Percentiles rank a stretch among this genome's conserved stretches.
phyloP scores from a whole-genome alignment of 2,329 filamentous ascomycete species.

The Apiospora rasikravindrae region DNA sequence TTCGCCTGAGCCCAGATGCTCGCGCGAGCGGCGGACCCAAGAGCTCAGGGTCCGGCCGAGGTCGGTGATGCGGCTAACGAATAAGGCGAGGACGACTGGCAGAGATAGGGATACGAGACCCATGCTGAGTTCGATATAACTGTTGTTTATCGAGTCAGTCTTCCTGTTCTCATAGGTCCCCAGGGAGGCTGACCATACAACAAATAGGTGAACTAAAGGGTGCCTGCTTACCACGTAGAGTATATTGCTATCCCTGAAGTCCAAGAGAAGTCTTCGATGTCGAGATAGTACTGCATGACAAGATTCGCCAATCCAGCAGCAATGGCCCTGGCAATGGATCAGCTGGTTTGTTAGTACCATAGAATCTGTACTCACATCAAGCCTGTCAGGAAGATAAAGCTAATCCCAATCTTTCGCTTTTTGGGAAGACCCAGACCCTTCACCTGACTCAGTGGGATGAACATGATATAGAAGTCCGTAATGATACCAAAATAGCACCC shows the following conservation, averaged over 20 bases:
- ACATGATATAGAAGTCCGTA: not conserved
- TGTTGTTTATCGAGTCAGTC: not conserved
- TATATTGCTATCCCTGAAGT: not conserved
- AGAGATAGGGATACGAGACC: constrained; percentile 8
- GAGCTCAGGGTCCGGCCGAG: constrained; percentile 18
- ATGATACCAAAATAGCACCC: not conserved
- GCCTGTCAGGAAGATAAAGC: not conserved
- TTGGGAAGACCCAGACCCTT: not conserved
- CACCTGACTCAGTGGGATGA: not conserved
- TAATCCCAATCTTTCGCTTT: not conserved
- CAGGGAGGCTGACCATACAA: no score
- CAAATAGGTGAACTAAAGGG: no score
- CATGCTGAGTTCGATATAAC: not conserved
- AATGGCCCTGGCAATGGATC: not conserved
- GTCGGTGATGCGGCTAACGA: constrained; percentile 22
- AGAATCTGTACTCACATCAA: not conserved
- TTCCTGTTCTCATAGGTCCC: not conserved
- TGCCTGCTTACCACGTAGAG: not conserved
- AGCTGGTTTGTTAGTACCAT: not conserved
- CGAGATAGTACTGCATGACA: not conserved
- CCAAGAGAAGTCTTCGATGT: not conserved
- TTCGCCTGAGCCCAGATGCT: not conserved
- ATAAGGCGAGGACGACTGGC: constrained; percentile 22
- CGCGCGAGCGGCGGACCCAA: constrained; percentile 4
- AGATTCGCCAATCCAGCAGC: not conserved